Percentiles rank a stretch among this genome's conserved stretches.
Conservation (phyloP, 495 filamentous ascomycete species). For the Neurospora pannonica region DNA sequence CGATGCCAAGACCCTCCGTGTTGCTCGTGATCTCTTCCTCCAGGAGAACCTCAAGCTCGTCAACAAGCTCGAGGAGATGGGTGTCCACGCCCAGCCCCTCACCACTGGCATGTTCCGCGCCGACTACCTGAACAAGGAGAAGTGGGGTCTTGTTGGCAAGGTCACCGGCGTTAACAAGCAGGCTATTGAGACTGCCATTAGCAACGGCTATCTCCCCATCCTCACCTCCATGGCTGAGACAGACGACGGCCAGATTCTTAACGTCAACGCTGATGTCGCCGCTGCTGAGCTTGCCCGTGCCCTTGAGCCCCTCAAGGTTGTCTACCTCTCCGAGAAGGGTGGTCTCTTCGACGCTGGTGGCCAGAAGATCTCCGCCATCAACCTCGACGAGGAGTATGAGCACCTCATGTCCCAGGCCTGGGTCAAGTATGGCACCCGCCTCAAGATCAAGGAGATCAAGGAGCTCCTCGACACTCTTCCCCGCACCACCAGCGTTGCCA, state of each 20-base stretch:
- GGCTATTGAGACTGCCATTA: conserved; percentile 85
- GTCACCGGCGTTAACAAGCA: conserved; percentile 87
- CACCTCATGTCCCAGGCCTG: conserved; percentile 90
- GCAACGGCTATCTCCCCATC: conserved; percentile 86
- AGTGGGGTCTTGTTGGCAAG: conserved; percentile 91
- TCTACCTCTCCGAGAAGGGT: conserved; percentile 96
- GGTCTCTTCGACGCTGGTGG: conserved; percentile 90
- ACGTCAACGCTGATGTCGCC: conserved; percentile 96
- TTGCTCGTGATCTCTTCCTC: conserved; percentile 86
- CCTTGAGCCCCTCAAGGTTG: conserved; percentile 92
- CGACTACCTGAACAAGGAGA: conserved; percentile 89
- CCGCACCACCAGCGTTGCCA: conserved; percentile 88
- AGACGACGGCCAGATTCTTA: conserved; percentile 84
- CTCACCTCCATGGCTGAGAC: conserved; percentile 97
- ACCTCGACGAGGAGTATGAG: conserved; percentile 95
- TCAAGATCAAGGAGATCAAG: conserved; percentile 99
- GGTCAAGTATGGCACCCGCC: conserved; percentile 89
- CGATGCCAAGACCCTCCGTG: conserved; percentile 85
- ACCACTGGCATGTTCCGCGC: conserved; percentile 91
- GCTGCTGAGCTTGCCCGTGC: conserved; percentile 86
- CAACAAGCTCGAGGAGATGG: conserved; percentile 82
- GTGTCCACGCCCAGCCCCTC: conserved; percentile 83
- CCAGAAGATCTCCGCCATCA: conserved; percentile 95
- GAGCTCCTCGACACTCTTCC: conserved; percentile 80
- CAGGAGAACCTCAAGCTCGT: conserved; percentile 95